Evolutionary conservation across 805 yeast genomes (phyloP), one percentile per base, ranked within the genome.

Genomic region (Barnettozyma populi): DNA sequence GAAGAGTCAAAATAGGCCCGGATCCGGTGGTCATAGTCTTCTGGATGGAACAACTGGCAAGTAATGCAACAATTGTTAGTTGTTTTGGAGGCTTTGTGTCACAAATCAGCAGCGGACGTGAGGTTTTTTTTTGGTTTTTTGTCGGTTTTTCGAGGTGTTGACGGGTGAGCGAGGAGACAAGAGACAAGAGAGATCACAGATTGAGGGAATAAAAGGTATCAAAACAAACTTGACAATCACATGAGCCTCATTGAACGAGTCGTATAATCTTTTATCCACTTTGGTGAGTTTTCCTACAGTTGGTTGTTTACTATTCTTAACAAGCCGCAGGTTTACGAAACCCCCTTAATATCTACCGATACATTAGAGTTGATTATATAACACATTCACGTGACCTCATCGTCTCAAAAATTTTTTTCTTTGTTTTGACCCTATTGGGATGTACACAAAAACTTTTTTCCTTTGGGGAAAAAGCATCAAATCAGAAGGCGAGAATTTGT

Each of bases 1-100:
- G 54, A 31, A 53, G 29, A 18, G 52, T 35, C 32, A 51, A 39
- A 29, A 52, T 21, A 14, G 52, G 35, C 23, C 46, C 59, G 23
- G 53, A 39, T 27, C 61, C 58, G 44, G 62, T 54, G 41, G 64
- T 57, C 64, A 60, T 60, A 37, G 27, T 37, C 27, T 37, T 11
- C 2, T 23, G 9, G 18, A 37, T 16, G 37, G 37, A 19, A 18
- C 37, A 35, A 19, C 37, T 35, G 37, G 21, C 37, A 14, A 16
- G 19, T 3, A 4, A 35, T 9, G 16, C 37, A 14, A 35, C 37
- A 35, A 35, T 35, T 35, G 21, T 35, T 35, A 21, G 37, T 19
- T 35, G 37, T 16, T 35, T 35, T 9, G 13, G 21, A 19, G 14
- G 32, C 32, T 29, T 35, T 35, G 37, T 35, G 37, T 35, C 37